Evolutionary conservation across 176 grass and related monocot species (phyloP).

Genomic region (Bonia amplexicaulis): DNA sequence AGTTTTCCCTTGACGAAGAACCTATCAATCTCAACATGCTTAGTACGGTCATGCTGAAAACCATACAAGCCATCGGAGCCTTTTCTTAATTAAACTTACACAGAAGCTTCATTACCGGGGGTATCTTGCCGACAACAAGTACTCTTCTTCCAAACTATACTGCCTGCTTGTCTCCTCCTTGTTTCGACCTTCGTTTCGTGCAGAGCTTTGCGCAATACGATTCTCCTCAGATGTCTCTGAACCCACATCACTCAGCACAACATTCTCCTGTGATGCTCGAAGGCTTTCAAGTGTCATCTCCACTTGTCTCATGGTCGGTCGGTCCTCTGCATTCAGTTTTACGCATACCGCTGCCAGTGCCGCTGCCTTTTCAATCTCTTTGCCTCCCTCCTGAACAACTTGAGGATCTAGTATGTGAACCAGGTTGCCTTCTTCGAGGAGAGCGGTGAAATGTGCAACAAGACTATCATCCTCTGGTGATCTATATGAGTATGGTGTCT

Average conservation of each 20-base stretch:
- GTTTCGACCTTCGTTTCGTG: neutral
- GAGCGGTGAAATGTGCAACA: neutral
- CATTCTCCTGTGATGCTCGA: neutral
- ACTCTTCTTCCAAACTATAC: constrained; percentile 6
- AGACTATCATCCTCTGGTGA: neutral
- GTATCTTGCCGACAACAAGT: neutral
- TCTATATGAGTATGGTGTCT: constrained; percentile 23
- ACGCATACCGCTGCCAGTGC: neutral
- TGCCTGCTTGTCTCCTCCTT: neutral
- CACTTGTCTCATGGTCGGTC: neutral
- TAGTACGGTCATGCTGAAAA: no score
- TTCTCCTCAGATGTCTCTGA: neutral
- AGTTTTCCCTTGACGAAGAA: no score
- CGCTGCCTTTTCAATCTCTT: no score
- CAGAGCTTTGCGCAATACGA: neutral
- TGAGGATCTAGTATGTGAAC: no score
- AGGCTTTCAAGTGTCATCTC: neutral
- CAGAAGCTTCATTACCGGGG: neutral
- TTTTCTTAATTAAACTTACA: no score
- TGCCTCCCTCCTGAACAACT: no score
- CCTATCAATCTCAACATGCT: no score
- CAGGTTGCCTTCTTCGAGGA: neutral
- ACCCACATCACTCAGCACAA: neutral
- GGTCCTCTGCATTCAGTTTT: neutral
- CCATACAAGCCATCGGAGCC: no score